phyloP scores from a whole-genome alignment of 2,329 filamentous ascomycete genomes.

The Phialophora expanda region DNA sequence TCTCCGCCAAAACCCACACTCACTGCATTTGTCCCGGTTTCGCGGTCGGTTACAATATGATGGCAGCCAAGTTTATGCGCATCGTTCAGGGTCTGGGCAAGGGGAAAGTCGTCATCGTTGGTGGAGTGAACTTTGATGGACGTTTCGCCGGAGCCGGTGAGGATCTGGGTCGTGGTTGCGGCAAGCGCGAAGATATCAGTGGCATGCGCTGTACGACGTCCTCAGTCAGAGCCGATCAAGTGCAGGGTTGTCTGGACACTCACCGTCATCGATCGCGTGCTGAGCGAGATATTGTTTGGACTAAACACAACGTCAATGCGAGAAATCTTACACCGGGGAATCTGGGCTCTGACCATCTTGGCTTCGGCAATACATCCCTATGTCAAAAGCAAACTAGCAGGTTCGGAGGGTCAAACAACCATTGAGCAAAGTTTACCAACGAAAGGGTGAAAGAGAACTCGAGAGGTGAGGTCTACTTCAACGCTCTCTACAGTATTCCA shows the following conservation, averaged over 20 bases:
- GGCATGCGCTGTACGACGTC: slow-evolving; percentile 68
- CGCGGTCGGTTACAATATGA: slow-evolving; percentile 73
- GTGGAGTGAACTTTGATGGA: slow-evolving; percentile 81
- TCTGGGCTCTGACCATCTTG: slow-evolving; percentile 25
- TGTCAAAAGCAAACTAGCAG: background rate
- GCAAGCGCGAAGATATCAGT: slow-evolving; percentile 85
- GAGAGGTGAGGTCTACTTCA: background rate
- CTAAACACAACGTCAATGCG: slow-evolving; percentile 54
- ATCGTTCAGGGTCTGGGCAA: slow-evolving; percentile 76
- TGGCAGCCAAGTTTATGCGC: slow-evolving; percentile 91
- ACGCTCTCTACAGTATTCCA: background rate
- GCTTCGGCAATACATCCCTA: slow-evolving; percentile 7
- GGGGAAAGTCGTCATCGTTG: slow-evolving; percentile 73
- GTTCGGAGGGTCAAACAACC: slow-evolving; percentile 1
- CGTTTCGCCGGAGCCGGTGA: slow-evolving; percentile 85
- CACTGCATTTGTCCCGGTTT: slow-evolving; percentile 72
- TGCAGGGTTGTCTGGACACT: slow-evolving; percentile 40
- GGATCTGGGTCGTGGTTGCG: slow-evolving; percentile 71
- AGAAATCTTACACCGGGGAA: background rate
- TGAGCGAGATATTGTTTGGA: slow-evolving; percentile 98
- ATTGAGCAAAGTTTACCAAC: background rate
- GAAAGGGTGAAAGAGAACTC: background rate
- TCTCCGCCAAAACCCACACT: slow-evolving; percentile 90
- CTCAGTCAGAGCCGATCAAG: slow-evolving; percentile 37
- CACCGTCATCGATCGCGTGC: slow-evolving; percentile 86